These are phyloP conservation scores for Aspergillus pseudoglaucus DNA, from an alignment of 2,329 filamentous ascomycete species.

Conservation along the genomic window DNA sequence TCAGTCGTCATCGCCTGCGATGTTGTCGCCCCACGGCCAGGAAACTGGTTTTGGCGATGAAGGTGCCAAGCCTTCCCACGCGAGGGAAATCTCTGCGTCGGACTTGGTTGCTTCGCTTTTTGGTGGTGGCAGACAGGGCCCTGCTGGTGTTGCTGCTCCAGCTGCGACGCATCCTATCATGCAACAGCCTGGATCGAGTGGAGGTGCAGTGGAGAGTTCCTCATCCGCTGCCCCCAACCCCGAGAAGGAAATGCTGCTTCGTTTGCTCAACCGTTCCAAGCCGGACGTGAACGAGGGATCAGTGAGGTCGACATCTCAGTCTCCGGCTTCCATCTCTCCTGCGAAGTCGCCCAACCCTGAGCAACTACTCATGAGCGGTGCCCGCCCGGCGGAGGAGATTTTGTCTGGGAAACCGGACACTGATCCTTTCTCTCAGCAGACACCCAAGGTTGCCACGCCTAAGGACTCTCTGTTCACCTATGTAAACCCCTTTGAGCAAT, in stretches of 20 bases:
- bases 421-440: slow-evolving; percentile 28
- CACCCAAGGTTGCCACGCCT: slow-evolving; percentile 26
- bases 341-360: slow-evolving; percentile 24
- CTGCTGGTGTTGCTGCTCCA: slow-evolving; percentile 23
- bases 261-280: slow-evolving; percentile 72
- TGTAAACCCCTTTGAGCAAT: slow-evolving; percentile 65
- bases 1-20: slow-evolving; percentile 14
- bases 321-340: slow-evolving; percentile 35
- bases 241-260: slow-evolving; percentile 73
- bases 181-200: slow-evolving; percentile 9
- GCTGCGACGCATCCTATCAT: slow-evolving; percentile 18
- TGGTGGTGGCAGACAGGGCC: slow-evolving; percentile 41
- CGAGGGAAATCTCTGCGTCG: slow-evolving; percentile 45
- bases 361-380: not conserved
- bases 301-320: slow-evolving; percentile 26
- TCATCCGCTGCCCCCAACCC: slow-evolving; percentile 33
- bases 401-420: slow-evolving; percentile 24
- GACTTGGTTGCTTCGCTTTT: slow-evolving; percentile 54
- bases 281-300: slow-evolving; percentile 21
- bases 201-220: slow-evolving; percentile 12
- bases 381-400: slow-evolving; percentile 4
- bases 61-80: slow-evolving; percentile 19
- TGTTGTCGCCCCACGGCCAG: slow-evolving; percentile 22
- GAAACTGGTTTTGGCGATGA: slow-evolving; percentile 16
- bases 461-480: slow-evolving; percentile 57